These are phyloP conservation scores for Trichocladium uniseriatum DNA, from an alignment of 495 filamentous ascomycete species.

Conservation along the genomic window DNA sequence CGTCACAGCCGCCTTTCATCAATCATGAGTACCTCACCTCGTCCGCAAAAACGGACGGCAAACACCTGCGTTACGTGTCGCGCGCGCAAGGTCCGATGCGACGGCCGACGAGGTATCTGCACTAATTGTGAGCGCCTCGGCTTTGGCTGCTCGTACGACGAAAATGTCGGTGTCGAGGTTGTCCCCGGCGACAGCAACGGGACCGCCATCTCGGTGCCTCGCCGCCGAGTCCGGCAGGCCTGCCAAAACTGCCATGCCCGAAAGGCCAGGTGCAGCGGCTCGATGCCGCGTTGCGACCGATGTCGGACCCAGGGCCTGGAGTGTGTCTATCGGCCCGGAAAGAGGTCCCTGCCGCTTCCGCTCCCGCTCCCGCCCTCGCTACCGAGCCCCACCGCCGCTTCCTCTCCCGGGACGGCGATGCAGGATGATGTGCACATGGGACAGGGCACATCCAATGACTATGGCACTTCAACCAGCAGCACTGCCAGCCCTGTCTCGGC, in stretches of 20 bases:
- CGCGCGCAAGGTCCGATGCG: slow-evolving; percentile 42
- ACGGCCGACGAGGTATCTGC: slow-evolving; percentile 36
- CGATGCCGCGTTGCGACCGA: slow-evolving; percentile 38
- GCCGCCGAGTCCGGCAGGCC: slow-evolving; percentile 40
- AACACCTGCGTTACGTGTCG: slow-evolving; percentile 40
- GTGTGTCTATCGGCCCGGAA: slow-evolving; percentile 40
- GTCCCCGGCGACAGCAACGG: slow-evolving; percentile 20
- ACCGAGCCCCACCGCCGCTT: background rate
- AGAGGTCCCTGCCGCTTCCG: slow-evolving; percentile 27
- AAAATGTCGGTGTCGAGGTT: slow-evolving; percentile 22
- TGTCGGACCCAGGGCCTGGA: slow-evolving; percentile 40
- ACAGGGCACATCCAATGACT: slow-evolving; percentile 9
- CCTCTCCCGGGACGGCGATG: slow-evolving; percentile 4
- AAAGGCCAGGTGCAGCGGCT: slow-evolving; percentile 42
- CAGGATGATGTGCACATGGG: slow-evolving; percentile 8
- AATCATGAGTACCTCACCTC: slow-evolving; percentile 23
- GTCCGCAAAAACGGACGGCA: slow-evolving; percentile 22
- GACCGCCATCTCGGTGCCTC: slow-evolving; percentile 31
- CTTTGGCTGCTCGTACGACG: slow-evolving; percentile 42
- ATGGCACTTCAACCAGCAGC: slow-evolving; percentile 14
- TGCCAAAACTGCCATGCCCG: slow-evolving; percentile 41
- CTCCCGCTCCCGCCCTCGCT: background rate
- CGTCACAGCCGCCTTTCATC: background rate
- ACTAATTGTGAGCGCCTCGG: slow-evolving; percentile 43
- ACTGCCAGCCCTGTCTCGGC: slow-evolving; percentile 16